Base-by-base conservation (phyloP, 176 grass and related monocot species). In the Ampelocalamus luodianensis region DNA sequence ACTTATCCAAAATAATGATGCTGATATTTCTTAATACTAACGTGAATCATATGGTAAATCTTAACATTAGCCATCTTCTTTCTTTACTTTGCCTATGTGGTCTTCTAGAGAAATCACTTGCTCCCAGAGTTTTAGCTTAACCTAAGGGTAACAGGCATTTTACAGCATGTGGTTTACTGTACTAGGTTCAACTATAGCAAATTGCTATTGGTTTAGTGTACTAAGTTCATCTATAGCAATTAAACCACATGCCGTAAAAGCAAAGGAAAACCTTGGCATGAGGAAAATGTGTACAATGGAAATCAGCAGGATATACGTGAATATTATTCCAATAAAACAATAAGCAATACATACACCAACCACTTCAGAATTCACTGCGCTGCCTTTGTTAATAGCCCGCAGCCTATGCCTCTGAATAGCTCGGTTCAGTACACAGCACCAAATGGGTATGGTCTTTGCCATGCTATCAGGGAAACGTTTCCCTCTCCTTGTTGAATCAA, bases 361-460 rank as follows among this genome's bases (percentile, higher is more conserved):
- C 71, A 82, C 20, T 62, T 80, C 72, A 37, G n/a, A 61, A 79
- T 80, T 66, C 32, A 74, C 73, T 73, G 78, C 16, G 3, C 22
- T 66, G 15, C 59, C 69, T 51, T 55, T 42, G 60, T 42, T 23
- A 6, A 86, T 77, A 32, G 39, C 86, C 9, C 8, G 59, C 46
- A 83, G 85, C 37, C 77, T 38, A 90, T 89, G 78, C 82, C 94
- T 95, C 79, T 95, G 77, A 32, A 98, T 93, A 2, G 87, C 86
- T 77, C 91, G 85, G 83, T 98, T 98, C 17, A 98, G 71, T n/a
- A 98, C 87, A 29, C 87, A 90, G 3, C 92, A 89, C 96, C 93
- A 98, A 65, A 98, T 95, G 16, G 96, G 93, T 86, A 98, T 98
- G 48, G 93, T 98, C 85, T 98, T 98, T 72, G 96, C 93, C 96